Evolutionary conservation across 352 stramenopile species (phyloP).

Genomic region (Peronospora tabacina): DNA sequence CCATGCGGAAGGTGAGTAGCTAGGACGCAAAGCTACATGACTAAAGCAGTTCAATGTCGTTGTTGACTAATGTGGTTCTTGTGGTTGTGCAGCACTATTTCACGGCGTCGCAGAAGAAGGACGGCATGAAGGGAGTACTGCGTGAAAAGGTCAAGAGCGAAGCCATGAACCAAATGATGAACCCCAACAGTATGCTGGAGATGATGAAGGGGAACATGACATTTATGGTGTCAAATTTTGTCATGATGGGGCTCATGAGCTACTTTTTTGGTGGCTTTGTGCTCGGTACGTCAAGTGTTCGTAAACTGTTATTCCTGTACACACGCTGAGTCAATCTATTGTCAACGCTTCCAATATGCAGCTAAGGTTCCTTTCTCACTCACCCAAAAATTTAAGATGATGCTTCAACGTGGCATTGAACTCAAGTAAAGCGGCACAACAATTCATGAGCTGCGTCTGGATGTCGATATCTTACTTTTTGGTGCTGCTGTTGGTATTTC

Average conservation of each 20-base stretch:
- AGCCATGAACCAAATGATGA: conserved; percentile 91
- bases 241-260: conserved; percentile 98
- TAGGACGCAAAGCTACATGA: not conserved
- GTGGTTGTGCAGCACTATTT: conserved; percentile 59
- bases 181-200: conserved; percentile 94
- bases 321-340: not conserved
- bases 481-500: conserved; percentile 4
- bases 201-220: conserved; percentile 99
- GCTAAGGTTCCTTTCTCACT: conserved; percentile 97
- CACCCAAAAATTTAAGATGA: conserved; percentile 97
- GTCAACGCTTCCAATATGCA: conserved; percentile 13
- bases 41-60: not conserved
- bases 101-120: conserved; percentile 83
- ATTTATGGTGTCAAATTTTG: conserved; percentile 98
- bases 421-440: conserved; percentile 55
- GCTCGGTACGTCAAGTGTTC: conserved; percentile 48
- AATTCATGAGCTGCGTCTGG: not conserved
- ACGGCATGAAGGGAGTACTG: conserved; percentile 76
- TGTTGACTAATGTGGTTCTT: not conserved
- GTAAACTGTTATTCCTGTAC: not conserved
- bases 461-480: not conserved
- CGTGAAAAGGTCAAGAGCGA: conserved; percentile 87
- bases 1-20: conserved; percentile 72
- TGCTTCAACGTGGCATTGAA: conserved; percentile 95
- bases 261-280: conserved; percentile 99